Conservation (phyloP, 352 stramenopile species). For the Phytopythium chamaehyphon region DNA sequence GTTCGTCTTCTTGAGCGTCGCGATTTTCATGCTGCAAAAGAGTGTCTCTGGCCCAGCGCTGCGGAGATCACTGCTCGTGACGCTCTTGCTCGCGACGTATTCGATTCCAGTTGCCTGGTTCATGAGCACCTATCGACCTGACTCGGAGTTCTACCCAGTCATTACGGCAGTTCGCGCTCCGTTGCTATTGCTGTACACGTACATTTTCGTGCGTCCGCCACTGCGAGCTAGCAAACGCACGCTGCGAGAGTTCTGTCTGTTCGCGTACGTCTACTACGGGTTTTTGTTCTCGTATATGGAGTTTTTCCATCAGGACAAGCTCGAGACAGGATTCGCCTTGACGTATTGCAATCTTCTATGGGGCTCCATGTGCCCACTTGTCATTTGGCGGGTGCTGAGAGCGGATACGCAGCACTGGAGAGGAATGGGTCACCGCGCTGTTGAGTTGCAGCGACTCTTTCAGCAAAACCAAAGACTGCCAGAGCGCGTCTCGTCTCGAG, state of each 20-base stretch:
- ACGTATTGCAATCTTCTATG: slow-evolving; percentile 60
- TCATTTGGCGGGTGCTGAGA: slow-evolving; percentile 56
- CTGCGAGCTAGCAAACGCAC: slow-evolving; percentile 44
- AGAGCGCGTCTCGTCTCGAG: slow-evolving; percentile 49
- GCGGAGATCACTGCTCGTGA: slow-evolving; percentile 34
- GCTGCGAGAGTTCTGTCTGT: slow-evolving; percentile 46
- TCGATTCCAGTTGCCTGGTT: slow-evolving; percentile 41
- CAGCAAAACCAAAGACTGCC: slow-evolving; percentile 38
- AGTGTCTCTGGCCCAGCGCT: slow-evolving; percentile 47
- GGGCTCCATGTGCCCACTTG: slow-evolving; percentile 42
- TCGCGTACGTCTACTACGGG: slow-evolving; percentile 46
- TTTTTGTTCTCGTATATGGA: slow-evolving; percentile 51
- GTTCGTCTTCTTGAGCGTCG: slow-evolving; percentile 56
- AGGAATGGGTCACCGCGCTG: slow-evolving; percentile 42
- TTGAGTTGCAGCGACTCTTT: slow-evolving; percentile 37
- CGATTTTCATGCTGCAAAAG: slow-evolving; percentile 66
- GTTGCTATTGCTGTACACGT: slow-evolving; percentile 47
- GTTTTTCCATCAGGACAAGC: slow-evolving; percentile 36
- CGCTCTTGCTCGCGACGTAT: slow-evolving; percentile 38
- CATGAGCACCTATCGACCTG: slow-evolving; percentile 28
- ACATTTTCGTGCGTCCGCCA: slow-evolving; percentile 43
- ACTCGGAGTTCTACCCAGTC: slow-evolving; percentile 28
- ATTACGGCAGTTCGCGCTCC: slow-evolving; percentile 27
- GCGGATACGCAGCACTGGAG: slow-evolving; percentile 63
- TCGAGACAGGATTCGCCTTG: slow-evolving; percentile 55